Base-by-base conservation (phyloP, 306 rosid species). In the Acacia confusa region DNA sequence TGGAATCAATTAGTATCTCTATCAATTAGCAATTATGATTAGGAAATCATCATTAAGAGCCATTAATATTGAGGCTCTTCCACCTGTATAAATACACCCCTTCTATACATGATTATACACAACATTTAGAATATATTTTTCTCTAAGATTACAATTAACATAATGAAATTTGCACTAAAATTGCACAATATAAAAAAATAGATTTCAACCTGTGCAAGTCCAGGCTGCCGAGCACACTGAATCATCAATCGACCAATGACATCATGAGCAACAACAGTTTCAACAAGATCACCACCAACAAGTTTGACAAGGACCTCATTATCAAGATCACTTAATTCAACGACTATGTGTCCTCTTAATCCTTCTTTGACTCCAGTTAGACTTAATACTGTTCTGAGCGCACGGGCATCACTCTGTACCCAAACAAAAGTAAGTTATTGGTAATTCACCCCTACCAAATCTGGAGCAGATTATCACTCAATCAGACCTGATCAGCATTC, bases 201-300 rank as follows among this genome's bases (percentile, higher is more conserved):
- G 82, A 85, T 75, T 83, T 69, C 44, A 70, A 94, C 98, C 95
- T 94, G 97, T 68, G 98, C 98, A 88, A 94, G 98, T 79, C 98
- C 98, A 53, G 98, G 98, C 86, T 92, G 98, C 82, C 94, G 89
- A 63, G 98, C 97, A 86, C 98, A 94, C 82, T 94, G 98, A 86
- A 94, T 94, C 98, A 94, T 94, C 90, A 94, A 84, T 78, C 98
- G 97, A 44, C 98, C 97, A 77, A 92, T 94, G 72, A 94, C 98
- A 87, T 94, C 97, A 79, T 94, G 98, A 77, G 98, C 98, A 87
- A 94, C 97, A 77, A 94, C 97, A 77, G 98, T 94, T 88, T 94
- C 97, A 76, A 94, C 92, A 90, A 92, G 97, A 77, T 94, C 95
- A 70, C 95, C 97, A 57, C 98, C 98, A 83, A 94, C 98, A 84